Percentiles rank a stretch among this genome's conserved stretches.
phyloP scores from a whole-genome alignment of 805 yeast genomes.

The Saturnispora quitensis region DNA sequence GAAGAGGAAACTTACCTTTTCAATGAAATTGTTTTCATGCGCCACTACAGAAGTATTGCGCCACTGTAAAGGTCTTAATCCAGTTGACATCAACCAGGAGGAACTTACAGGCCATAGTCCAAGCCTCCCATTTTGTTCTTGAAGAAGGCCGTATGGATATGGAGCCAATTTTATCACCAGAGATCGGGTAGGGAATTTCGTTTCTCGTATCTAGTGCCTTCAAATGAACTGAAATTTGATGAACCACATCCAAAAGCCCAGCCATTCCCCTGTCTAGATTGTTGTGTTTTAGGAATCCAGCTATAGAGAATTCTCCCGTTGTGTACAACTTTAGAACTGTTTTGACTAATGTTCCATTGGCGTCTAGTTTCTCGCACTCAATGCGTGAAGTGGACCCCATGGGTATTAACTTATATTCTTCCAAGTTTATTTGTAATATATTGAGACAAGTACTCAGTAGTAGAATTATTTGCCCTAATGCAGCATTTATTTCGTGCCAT shows the following conservation, averaged over 20 bases:
- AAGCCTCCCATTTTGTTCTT: conserved; percentile 55
- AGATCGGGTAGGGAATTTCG: conserved; percentile 68
- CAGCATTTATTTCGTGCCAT: conserved; percentile 89
- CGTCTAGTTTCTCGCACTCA: conserved; percentile 40
- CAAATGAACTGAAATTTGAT: conserved; percentile 39
- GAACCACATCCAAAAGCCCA: conserved; percentile 56
- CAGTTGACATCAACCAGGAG: conserved; percentile 74
- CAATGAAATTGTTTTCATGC: background rate
- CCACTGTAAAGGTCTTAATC: conserved; percentile 68
- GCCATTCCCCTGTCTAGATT: conserved; percentile 76
- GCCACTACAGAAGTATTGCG: conserved; percentile 15
- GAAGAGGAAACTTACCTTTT: conserved; percentile 1
- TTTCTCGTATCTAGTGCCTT: conserved; percentile 41
- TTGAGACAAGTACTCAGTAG: conserved; percentile 56
- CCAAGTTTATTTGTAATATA: conserved; percentile 45
- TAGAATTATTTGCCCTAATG: conserved; percentile 74
- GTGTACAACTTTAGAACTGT: conserved; percentile 50
- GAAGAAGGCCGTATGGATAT: conserved; percentile 63
- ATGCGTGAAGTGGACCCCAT: conserved; percentile 79
- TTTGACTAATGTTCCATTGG: conserved; percentile 23
- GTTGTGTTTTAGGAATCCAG: conserved; percentile 63
- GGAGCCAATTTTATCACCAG: conserved; percentile 67
- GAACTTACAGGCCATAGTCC: conserved; percentile 87
- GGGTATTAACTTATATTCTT: conserved; percentile 61
- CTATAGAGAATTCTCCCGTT: conserved; percentile 64